phyloP scores from a whole-genome alignment of 2,329 filamentous ascomycete species.

The Fusarium austroafricanum region DNA sequence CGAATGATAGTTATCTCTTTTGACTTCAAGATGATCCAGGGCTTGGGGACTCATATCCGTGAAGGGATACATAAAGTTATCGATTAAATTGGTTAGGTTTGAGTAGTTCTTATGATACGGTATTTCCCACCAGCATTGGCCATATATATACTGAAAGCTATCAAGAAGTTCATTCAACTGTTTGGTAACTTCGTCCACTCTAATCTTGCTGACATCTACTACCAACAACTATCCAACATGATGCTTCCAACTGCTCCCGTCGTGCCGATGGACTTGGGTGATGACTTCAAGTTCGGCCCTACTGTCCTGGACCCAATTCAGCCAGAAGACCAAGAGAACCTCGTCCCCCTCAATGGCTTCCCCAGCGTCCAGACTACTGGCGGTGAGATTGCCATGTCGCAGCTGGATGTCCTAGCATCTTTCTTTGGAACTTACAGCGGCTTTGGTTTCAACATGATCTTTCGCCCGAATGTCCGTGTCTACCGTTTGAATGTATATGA shows the following conservation, averaged over 20 bases:
- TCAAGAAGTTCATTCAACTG: background rate
- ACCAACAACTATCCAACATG: background rate
- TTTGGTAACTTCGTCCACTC: no score
- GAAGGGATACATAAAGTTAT: no score
- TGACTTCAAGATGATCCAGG: no score
- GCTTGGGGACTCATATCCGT: no score
- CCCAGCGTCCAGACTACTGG: slow-evolving; percentile 5
- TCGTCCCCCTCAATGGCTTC: slow-evolving; percentile 9
- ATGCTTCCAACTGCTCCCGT: slow-evolving; percentile 18
- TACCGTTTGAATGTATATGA: accelerated
- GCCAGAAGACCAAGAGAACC: slow-evolving; percentile 12
- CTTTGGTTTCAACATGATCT: slow-evolving; percentile 54
- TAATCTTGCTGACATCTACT: background rate
- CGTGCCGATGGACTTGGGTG: slow-evolving; percentile 27
- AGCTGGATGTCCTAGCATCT: slow-evolving; percentile 39
- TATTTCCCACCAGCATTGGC: no score
- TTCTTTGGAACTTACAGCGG: slow-evolving; percentile 49
- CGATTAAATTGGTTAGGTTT: no score
- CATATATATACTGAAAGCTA: background rate
- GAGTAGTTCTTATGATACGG: no score
- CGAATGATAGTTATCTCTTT: no score
- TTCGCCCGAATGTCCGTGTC: slow-evolving; percentile 47
- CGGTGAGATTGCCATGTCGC: slow-evolving; percentile 18
- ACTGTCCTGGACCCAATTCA: slow-evolving; percentile 30
- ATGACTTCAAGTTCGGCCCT: slow-evolving; percentile 31